Evolutionary conservation across 805 yeast genomes (phyloP), one percentile per base, ranked within the genome.

Genomic region (Candida rishiriensis): DNA sequence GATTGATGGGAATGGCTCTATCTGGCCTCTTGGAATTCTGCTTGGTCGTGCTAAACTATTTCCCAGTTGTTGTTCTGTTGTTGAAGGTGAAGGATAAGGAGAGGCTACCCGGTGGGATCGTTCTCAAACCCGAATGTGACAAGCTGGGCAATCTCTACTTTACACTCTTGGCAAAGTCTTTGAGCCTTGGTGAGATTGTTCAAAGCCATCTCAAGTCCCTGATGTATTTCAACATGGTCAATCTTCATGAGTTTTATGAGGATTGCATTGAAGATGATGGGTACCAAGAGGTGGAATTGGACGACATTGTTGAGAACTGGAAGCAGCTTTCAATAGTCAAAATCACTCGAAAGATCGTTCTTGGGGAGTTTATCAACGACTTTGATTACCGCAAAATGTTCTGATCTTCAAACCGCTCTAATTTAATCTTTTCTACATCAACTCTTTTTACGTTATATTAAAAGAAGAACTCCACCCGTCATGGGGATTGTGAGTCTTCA

Each of bases 61-160:
- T 85, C 58, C 99, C 99, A 1, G 58, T 91, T 10, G 91, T 93
- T 64, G 90, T 88, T 1, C 57, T 91, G 2, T 68, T 95, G 41
- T 67, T 93, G 38, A 78, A 93, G 54, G 38, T 88, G 38, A 93
- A 91, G 61, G 91, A 90, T 59, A 81, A 88, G 9, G 79, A 76
- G 42, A 70, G 83, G 42, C 56, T 78, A 15, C 83, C 79, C 39
- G 79, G 80, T 1, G 82, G 83, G 0, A 61, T 78, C 6, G 59
- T 55, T 10, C 65, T 77, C 42, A 56, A 60, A 17, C 54, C 54
- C 10, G 41, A 42, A 1, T 11, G 28, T 7, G 42, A 36, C 15
- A 33, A 26, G 4, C 12, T 34, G 2, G 40, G 31, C 12, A 39
- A 36, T 5, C 37, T 36, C 3, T 54, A 48, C 32, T 60, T 61